phyloP scores from a whole-genome alignment of 306 rosid species.

The Vigna mungo region DNA sequence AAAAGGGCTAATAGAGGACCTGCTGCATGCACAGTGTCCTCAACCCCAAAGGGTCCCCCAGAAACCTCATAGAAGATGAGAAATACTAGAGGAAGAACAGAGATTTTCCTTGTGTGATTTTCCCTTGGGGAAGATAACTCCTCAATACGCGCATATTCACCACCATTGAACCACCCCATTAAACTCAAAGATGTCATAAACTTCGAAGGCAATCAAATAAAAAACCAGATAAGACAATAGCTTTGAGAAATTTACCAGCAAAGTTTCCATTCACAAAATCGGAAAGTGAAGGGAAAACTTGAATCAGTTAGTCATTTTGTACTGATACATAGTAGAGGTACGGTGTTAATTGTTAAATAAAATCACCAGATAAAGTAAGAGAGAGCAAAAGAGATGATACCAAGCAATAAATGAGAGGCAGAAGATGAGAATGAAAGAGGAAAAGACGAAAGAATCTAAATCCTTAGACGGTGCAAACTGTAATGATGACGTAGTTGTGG shows the following conservation, averaged over 20 bases:
- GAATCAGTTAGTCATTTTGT: neutral
- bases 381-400: neutral
- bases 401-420: neutral
- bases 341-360: neutral
- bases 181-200: neutral
- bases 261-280: neutral
- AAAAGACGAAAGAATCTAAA: constrained; percentile 40
- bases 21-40: constrained; percentile 80
- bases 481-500: constrained; percentile 23
- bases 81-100: constrained; percentile 74
- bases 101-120: constrained; percentile 56
- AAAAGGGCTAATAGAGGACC: constrained; percentile 77
- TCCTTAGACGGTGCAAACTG: neutral
- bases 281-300: neutral
- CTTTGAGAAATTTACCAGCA: neutral
- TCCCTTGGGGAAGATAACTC: constrained; percentile 52
- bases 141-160: constrained; percentile 47
- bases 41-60: constrained; percentile 86
- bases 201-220: neutral
- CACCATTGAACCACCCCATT: constrained; percentile 52
- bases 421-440: constrained; percentile 32
- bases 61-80: constrained; percentile 51
- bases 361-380: neutral
- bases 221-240: neutral
- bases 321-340: neutral